A percentile compares a stretch with the other conserved stretches of the same genome.
phyloP scores from a whole-genome alignment of 1,139 yeast genomes.

The Lodderomyces pseudojiufengensis region DNA sequence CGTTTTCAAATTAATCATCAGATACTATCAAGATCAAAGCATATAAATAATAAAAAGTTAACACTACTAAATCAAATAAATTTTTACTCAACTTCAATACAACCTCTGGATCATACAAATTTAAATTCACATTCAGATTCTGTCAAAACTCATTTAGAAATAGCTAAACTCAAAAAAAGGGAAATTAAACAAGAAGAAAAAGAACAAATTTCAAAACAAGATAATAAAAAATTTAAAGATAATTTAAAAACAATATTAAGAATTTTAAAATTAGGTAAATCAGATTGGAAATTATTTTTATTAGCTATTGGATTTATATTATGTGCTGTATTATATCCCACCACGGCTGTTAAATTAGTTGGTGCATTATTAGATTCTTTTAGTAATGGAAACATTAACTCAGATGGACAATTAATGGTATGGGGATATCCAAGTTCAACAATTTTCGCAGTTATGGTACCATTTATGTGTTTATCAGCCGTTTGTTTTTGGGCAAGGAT shows the following conservation, averaged over 20 bases:
- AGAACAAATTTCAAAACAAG: slow-evolving; percentile 23
- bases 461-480: slow-evolving; percentile 44
- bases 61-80: neutral
- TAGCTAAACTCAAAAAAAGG: slow-evolving; percentile 24
- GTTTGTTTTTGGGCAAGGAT: slow-evolving; percentile 49
- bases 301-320: slow-evolving; percentile 42
- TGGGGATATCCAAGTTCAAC: slow-evolving; percentile 48
- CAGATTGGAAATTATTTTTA: slow-evolving; percentile 37
- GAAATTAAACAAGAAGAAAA: slow-evolving; percentile 34
- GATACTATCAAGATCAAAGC: too few species aligned
- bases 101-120: too few species aligned
- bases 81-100: neutral
- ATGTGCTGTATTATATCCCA: slow-evolving; percentile 47
- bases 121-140: slow-evolving; percentile 19
- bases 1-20: too few species aligned
- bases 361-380: slow-evolving; percentile 47
- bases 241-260: slow-evolving; percentile 36
- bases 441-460: slow-evolving; percentile 42
- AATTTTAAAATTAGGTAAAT: slow-evolving; percentile 38
- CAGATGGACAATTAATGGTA: slow-evolving; percentile 38
- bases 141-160: slow-evolving; percentile 29
- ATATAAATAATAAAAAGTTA: too few species aligned
- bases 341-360: slow-evolving; percentile 44
- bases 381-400: slow-evolving; percentile 34
- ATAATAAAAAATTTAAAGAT: slow-evolving; percentile 28